A percentile compares a stretch with the other conserved stretches of the same genome.
phyloP scores from a whole-genome alignment of 805 yeast species.

The Saccharomycopsis oosterbeekiorum region DNA sequence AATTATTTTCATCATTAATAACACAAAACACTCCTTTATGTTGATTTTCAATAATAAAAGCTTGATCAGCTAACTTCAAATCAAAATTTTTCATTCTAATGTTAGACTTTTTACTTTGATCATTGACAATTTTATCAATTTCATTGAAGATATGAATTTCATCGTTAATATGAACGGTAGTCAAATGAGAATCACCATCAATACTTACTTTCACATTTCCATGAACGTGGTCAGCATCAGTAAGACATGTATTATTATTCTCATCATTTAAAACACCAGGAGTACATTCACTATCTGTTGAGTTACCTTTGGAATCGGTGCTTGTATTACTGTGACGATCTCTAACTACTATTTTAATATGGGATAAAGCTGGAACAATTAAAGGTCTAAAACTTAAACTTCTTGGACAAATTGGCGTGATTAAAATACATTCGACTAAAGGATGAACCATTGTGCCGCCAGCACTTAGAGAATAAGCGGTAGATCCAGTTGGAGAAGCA shows the following conservation, averaged over 20 bases:
- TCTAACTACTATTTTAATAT: slow-evolving; percentile 56
- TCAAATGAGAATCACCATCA: slow-evolving; percentile 69
- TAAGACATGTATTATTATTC: not conserved
- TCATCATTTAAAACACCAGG: not conserved
- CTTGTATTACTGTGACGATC: slow-evolving; percentile 24
- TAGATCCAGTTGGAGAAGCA: slow-evolving; percentile 91
- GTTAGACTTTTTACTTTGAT: slow-evolving; percentile 31
- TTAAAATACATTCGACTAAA: slow-evolving; percentile 64
- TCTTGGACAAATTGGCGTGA: slow-evolving; percentile 89
- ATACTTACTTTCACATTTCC: slow-evolving; percentile 44
- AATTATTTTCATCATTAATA: slow-evolving; percentile 72
- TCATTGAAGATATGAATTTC: slow-evolving; percentile 66
- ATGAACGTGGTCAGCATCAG: not conserved
- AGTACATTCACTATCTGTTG: not conserved
- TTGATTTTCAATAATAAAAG: slow-evolving; percentile 14
- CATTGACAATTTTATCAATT: slow-evolving; percentile 47
- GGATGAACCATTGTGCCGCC: slow-evolving; percentile 96
- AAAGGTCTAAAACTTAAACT: slow-evolving; percentile 86
- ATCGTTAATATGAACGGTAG: slow-evolving; percentile 62
- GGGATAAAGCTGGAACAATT: slow-evolving; percentile 69
- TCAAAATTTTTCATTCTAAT: slow-evolving; percentile 26
- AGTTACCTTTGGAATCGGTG: not conserved
- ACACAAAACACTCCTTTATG: slow-evolving; percentile 76
- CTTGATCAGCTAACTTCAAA: not conserved
- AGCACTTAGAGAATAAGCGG: slow-evolving; percentile 80